phyloP scores from a whole-genome alignment of 1,284 basidiomycete genomes.

The Ganoderma boninense region DNA sequence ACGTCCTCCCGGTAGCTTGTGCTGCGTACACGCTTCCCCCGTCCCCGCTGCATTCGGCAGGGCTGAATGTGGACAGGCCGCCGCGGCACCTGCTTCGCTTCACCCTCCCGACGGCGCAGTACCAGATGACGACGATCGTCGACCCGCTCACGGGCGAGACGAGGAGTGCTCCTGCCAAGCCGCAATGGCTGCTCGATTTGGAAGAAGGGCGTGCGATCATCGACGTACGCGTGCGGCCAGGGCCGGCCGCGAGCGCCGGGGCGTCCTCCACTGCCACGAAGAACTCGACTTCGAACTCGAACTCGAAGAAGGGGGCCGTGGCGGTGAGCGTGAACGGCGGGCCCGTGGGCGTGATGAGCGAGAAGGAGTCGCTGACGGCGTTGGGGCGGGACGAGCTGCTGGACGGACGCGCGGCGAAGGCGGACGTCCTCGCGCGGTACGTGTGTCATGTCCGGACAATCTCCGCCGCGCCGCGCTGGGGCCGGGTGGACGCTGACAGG shows the following conservation, averaged over 20 bases:
- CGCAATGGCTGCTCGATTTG: conserved; percentile 78
- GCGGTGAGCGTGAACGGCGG: conserved; percentile 63
- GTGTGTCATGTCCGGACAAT: conserved; percentile 32
- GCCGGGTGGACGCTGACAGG: conserved; percentile 5
- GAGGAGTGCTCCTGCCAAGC: conserved; percentile 69
- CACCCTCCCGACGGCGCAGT: conserved; percentile 84
- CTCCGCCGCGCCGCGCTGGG: conserved; percentile 14
- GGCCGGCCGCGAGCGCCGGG: conserved; percentile 31
- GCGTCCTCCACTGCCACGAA: background rate
- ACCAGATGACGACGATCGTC: conserved; percentile 73
- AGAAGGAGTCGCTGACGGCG: conserved; percentile 76
- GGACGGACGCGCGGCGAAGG: conserved; percentile 69
- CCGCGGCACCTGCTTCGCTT: conserved; percentile 80
- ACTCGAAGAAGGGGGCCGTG: conserved; percentile 30
- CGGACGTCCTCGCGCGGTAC: conserved; percentile 71
- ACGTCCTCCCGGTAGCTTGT: conserved; percentile 59
- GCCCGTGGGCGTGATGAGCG: conserved; percentile 65
- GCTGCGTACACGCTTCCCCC: conserved; percentile 76
- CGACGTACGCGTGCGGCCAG: conserved; percentile 62
- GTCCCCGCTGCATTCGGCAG: conserved; percentile 82
- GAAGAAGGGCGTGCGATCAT: conserved; percentile 72
- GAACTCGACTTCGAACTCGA: too few relatives aligned
- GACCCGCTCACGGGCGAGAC: conserved; percentile 85
- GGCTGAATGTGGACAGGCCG: conserved; percentile 62
- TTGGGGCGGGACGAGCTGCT: conserved; percentile 78